These are phyloP conservation scores for Avena sativa DNA, from an alignment of 176 grass and related monocot genomes.

Conservation along the genomic window DNA sequence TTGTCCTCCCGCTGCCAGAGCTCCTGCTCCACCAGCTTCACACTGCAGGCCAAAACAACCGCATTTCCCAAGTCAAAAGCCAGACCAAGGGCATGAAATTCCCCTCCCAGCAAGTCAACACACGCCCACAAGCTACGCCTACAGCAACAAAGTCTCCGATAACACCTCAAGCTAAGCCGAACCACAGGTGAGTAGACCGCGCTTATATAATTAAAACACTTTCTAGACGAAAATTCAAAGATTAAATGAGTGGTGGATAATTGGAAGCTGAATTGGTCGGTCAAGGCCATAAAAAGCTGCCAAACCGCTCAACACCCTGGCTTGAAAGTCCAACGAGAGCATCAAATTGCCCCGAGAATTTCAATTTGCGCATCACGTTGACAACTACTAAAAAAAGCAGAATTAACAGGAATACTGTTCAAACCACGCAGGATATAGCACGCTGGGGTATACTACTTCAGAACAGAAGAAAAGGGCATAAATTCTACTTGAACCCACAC, in stretches of 20 bases:
- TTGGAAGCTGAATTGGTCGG: conserved; percentile 25
- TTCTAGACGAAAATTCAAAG: conserved; percentile 12
- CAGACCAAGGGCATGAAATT: background rate
- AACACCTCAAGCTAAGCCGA: background rate
- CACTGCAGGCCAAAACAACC: conserved; percentile 55
- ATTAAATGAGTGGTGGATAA: background rate
- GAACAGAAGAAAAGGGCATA: background rate
- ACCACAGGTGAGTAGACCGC: background rate
- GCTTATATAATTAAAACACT: conserved; percentile 21
- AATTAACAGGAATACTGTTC: background rate
- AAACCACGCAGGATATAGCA: too few species aligned
- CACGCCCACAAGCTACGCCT: background rate
- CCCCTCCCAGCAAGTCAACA: conserved; percentile 25
- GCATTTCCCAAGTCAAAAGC: conserved; percentile 20
- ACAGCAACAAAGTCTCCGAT: background rate
- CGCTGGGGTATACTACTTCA: background rate
- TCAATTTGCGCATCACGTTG: background rate
- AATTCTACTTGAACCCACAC: background rate
- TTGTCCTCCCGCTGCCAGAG: conserved; percentile 96
- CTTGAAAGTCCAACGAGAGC: background rate
- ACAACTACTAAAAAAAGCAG: background rate
- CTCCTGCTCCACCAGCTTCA: conserved; percentile 98
- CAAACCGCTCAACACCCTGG: background rate
- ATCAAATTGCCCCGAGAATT: conserved; percentile 14
- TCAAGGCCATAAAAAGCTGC: conserved; percentile 10